Evolutionary conservation across 1,139 yeast species (phyloP), one percentile per base, ranked within the genome.

Genomic region (Lipomyces yarrowii): DNA sequence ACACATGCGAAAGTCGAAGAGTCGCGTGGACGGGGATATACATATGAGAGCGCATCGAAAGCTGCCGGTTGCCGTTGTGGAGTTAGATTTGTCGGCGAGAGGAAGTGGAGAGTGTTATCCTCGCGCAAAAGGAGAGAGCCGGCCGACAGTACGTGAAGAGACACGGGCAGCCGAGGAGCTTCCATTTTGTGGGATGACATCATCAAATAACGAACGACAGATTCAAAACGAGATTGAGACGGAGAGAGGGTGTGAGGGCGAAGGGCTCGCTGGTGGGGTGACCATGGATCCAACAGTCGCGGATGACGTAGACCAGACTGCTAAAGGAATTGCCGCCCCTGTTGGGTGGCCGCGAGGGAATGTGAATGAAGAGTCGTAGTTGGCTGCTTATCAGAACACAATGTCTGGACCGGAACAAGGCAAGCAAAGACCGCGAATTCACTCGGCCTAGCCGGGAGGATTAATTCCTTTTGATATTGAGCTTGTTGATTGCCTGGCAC

Each of bases 1-100:
- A 65, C 64, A 32, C 67, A 64, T 2, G 69, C 69, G 56, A 65
- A 65, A 23, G 63, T 35, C 23, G 63, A n/a, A 7, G 61, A 39
- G 55, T 63, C 67, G 15, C 58, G 51, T n/a, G 69, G 69, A 8
- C 69, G 67, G 7, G 62, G 62, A 35, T 48, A 21, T 21, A 65
- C 57, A n/a, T 60, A 55, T 5, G 67, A 62, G 37, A 65, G 58
- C 39, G 61, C 48, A 46, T 65, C 69, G 57, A 65, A 65, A 8
- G 64, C 61, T 13, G 69, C 69, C 23, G 69, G 69, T 26, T 65
- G 59, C 13, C 69, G 64, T 7, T 51, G 64, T 15, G 69, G 66
- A 3, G 46, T 33, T 11, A 65, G 63, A n/a, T 67, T 59, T 6
- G 60, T 48, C 18, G 67, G 63, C 8, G 67, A 57, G 48, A 65